Evolutionary conservation across 192 early-diverging fungal genomes (phyloP).

Genomic region (Lobosporangium transversale): DNA sequence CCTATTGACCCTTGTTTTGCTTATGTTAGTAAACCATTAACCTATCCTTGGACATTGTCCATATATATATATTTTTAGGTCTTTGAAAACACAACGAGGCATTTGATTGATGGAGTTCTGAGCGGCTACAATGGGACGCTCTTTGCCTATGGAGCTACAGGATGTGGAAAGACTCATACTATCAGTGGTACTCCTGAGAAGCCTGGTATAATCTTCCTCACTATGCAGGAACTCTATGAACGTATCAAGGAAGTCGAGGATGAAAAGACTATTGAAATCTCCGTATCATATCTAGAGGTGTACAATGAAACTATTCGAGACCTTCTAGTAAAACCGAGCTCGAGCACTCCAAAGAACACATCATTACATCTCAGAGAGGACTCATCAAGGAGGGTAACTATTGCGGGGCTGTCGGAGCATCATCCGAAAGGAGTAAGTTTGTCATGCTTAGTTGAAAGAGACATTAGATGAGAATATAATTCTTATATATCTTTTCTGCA

Average conservation of each 20-base stretch:
- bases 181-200: conserved; percentile 62
- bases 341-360: conserved; percentile 49
- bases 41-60: background rate
- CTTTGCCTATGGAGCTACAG: conserved; percentile 90
- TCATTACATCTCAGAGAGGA: conserved; percentile 82
- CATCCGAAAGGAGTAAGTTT: conserved; percentile 54
- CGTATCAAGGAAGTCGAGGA: conserved; percentile 73
- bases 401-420: conserved; percentile 78
- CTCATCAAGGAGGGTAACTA: conserved; percentile 67
- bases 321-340: conserved; percentile 61
- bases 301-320: conserved; percentile 97
- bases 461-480: no score
- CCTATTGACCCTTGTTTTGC: no score
- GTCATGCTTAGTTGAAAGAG: no score
- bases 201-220: conserved; percentile 93
- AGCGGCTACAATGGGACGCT: conserved; percentile 88
- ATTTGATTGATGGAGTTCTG: conserved; percentile 75
- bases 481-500: no score
- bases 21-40: no score
- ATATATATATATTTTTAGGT: conserved; percentile 74
- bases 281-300: conserved; percentile 91
- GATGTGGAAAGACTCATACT: conserved; percentile 90
- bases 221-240: conserved; percentile 91
- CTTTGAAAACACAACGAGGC: conserved; percentile 74
- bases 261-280: conserved; percentile 73